A percentile compares a stretch with the other conserved stretches of the same genome.
Evolutionary conservation across 192 early-diverging fungal species (phyloP).

Genomic region (Oehlia diaphana): DNA sequence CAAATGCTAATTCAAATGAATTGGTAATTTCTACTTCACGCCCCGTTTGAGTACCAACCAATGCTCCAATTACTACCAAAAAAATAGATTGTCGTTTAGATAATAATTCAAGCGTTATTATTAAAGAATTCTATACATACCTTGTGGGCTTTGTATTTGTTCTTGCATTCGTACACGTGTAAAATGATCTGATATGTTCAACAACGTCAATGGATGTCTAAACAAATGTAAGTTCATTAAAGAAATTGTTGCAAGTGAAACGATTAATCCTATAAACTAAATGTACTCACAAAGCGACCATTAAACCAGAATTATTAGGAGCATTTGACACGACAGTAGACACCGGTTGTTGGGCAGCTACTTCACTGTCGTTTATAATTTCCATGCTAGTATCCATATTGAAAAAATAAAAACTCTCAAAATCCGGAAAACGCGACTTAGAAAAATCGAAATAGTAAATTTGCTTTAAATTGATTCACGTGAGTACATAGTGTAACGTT

Average conservation of each 20-base stretch:
- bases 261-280: neutral
- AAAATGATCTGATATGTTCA: slow-evolving; percentile 88
- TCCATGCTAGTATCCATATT: slow-evolving; percentile 7
- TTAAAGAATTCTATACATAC: neutral
- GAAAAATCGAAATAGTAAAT: no score
- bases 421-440: no score
- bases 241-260: neutral
- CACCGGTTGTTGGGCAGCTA: neutral
- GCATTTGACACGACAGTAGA: slow-evolving; percentile 52
- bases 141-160: slow-evolving; percentile 25
- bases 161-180: slow-evolving; percentile 70
- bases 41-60: slow-evolving; percentile 74
- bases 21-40: slow-evolving; percentile 84
- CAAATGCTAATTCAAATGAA: slow-evolving; percentile 74
- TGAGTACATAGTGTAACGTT: no score
- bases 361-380: neutral
- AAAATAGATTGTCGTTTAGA: neutral
- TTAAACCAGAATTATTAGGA: slow-evolving; percentile 57
- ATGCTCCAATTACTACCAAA: slow-evolving; percentile 66
- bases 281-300: slow-evolving; percentile 46
- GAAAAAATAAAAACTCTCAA: no score
- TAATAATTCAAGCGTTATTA: neutral
- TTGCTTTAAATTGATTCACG: no score
- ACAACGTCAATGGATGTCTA: slow-evolving; percentile 85
- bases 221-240: slow-evolving; percentile 34